Evolutionary conservation across 1,284 basidiomycete genomes (phyloP), one percentile per base, ranked within the genome.

Genomic region (Marasmius sp.): DNA sequence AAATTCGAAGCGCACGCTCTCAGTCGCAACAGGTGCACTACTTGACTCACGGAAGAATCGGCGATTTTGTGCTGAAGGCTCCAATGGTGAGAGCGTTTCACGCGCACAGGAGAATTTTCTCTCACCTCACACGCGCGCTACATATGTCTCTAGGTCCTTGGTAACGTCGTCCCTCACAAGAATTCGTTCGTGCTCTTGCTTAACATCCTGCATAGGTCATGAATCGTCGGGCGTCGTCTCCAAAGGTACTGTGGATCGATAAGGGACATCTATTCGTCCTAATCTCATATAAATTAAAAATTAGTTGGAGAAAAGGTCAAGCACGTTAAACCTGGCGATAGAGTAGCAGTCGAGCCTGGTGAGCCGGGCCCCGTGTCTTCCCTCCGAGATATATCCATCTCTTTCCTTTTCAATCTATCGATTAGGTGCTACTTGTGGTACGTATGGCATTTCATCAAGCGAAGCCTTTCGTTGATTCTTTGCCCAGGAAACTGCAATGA

Each of bases 291-390:
- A 50, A 37, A 16, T 20, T 48, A 37, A 38, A 9, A 39, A 47
- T 41, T 68, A 86, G 91, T 93, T 57, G 93, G 92, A 10, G 72
- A 82, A 20, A 85, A 84, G 53, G 92, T 94, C 54, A 88, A 84
- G 70, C 76, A 85, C 67, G 79, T 94, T 67, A 92, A 91, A 73
- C 79, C 82, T n/a, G 94, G 94, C 9, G 93, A 95, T 70, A 85
- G 92, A 58, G 94, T 96, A 53, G 93, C 94, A 47, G 83, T 95
- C 71, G 93, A 95, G 71, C 93, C 93, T 9, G 52, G 52, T 54
- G 38, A 34, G 37, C n/a, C 27, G 10, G 6, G 9, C 34, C 5
- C 34, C 33, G 34, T 54, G 16, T 38, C 33, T 8, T 54, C 34
- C 22, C 8, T 47, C 52, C n/a, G 16, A 34, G 14, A 27, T 27